A percentile compares a stretch with the other conserved stretches of the same genome.
Evolutionary conservation across 805 yeast genomes (phyloP).

Genomic region (Nakazawaea wyomingensis): DNA sequence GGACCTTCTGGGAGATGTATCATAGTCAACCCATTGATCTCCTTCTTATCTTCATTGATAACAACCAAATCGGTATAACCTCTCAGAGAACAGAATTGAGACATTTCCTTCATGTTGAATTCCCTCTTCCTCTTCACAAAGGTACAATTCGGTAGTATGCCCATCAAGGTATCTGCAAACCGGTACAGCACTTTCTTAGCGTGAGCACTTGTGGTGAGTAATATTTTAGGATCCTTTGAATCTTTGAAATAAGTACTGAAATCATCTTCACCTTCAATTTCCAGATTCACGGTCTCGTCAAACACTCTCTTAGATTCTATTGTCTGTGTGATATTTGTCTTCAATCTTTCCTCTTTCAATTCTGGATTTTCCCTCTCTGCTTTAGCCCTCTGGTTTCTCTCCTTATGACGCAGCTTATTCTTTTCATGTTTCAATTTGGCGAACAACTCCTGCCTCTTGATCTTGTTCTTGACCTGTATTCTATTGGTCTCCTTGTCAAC

Average conservation of each 20-base stretch:
- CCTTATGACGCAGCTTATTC: conserved; percentile 71
- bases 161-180: conserved; percentile 82
- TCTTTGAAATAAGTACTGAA: conserved; percentile 53
- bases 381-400: conserved; percentile 77
- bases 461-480: conserved; percentile 60
- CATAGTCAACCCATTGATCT: conserved; percentile 86
- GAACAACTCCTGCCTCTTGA: conserved; percentile 71
- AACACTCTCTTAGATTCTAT: conserved; percentile 78
- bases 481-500: conserved; percentile 13
- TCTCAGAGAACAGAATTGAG: conserved; percentile 72
- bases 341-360: conserved; percentile 71
- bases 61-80: conserved; percentile 85
- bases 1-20: conserved; percentile 96
- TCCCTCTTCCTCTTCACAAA: conserved; percentile 86
- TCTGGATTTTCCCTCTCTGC: conserved; percentile 84
- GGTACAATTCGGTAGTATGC: conserved; percentile 77
- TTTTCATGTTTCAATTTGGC: conserved; percentile 69
- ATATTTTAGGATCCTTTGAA: conserved; percentile 71
- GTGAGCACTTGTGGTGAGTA: conserved; percentile 82
- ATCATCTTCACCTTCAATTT: conserved; percentile 59
- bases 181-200: conserved; percentile 86
- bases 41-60: conserved; percentile 90
- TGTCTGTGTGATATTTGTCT: conserved; percentile 74
- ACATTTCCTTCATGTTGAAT: conserved; percentile 81
- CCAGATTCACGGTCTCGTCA: conserved; percentile 73